Percentiles rank a stretch among this genome's conserved stretches.
These are phyloP conservation scores for Suillus fuscotomentosus DNA, from an alignment of 768 basidiomycete genomes.

Conservation along the genomic window DNA sequence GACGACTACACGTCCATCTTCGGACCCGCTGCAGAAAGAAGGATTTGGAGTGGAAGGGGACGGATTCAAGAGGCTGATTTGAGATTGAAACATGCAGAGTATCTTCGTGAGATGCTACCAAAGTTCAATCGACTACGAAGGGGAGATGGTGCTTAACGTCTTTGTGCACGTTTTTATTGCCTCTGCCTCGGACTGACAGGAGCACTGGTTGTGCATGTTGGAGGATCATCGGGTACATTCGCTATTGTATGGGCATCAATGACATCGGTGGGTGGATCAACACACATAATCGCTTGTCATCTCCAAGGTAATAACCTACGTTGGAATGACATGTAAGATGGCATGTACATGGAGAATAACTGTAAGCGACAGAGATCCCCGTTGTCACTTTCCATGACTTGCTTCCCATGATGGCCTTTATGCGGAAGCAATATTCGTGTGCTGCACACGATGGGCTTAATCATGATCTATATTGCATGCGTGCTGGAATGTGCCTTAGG, in stretches of 20 bases:
- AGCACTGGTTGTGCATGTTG: not conserved
- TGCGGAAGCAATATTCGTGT: not conserved
- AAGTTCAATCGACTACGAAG: slow-evolving; percentile 76
- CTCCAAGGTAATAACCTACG: not conserved
- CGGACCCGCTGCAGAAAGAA: slow-evolving; percentile 69
- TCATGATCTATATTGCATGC: not conserved
- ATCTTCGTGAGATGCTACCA: slow-evolving; percentile 87
- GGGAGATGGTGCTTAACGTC: slow-evolving; percentile 2
- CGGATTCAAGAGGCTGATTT: slow-evolving; percentile 82
- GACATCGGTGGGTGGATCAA: not conserved
- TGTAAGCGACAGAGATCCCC: not conserved
- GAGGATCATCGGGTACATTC: not conserved
- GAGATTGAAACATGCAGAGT: slow-evolving; percentile 85
- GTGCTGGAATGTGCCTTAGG: not conserved
- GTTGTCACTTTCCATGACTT: not conserved
- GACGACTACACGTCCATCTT: slow-evolving; percentile 85
- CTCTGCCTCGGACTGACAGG: not conserved
- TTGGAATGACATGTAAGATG: not conserved
- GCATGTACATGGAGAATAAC: not conserved
- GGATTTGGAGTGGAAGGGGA: slow-evolving; percentile 85
- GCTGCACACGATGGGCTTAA: not conserved
- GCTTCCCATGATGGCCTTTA: not conserved
- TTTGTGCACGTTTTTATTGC: not conserved
- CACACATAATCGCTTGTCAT: not conserved
- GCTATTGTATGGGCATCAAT: not conserved